phyloP scores from a whole-genome alignment of 371 early-diverging fungal species.

The Amoeboradix gromovi region DNA sequence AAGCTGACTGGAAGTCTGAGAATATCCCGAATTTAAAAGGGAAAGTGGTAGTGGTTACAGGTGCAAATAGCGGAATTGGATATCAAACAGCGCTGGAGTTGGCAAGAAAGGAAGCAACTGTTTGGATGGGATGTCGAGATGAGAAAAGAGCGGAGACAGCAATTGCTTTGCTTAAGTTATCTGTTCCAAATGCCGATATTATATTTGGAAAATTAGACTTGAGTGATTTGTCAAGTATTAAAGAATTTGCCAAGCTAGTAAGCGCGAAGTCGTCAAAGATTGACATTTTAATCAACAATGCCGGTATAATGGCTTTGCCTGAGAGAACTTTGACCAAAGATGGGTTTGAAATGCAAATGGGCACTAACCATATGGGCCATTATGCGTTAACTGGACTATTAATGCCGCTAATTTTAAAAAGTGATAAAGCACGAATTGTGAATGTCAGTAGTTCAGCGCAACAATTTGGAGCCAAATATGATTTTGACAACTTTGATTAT shows the following conservation, averaged over 20 bases:
- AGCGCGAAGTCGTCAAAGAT: slow-evolving; percentile 4
- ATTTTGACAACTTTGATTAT: not conserved
- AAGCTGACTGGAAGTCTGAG: not conserved
- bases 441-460: not conserved
- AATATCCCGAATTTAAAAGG: slow-evolving; percentile 9
- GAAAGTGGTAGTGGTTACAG: slow-evolving; percentile 33
- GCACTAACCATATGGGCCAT: slow-evolving; percentile 44
- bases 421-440: slow-evolving; percentile 2
- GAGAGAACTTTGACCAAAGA: slow-evolving; percentile 23
- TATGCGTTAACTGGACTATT: slow-evolving; percentile 21
- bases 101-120: slow-evolving; percentile 17
- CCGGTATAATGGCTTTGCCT: slow-evolving; percentile 37
- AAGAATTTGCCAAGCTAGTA: slow-evolving; percentile 4
- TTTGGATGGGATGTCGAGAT: slow-evolving; percentile 14
- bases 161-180: slow-evolving; percentile 8
- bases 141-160: slow-evolving; percentile 7
- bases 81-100: slow-evolving; percentile 22
- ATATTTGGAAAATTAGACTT: slow-evolving; percentile 19
- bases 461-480: not conserved
- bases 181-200: slow-evolving; percentile 6
- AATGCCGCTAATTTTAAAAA: not conserved
- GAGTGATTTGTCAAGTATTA: slow-evolving; percentile 11
- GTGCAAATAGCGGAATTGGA: slow-evolving; percentile 36
- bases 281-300: slow-evolving; percentile 26
- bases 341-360: slow-evolving; percentile 40